Base-by-base conservation (phyloP, 2,329 filamentous ascomycete species). In the Cryphonectria radicalis region DNA sequence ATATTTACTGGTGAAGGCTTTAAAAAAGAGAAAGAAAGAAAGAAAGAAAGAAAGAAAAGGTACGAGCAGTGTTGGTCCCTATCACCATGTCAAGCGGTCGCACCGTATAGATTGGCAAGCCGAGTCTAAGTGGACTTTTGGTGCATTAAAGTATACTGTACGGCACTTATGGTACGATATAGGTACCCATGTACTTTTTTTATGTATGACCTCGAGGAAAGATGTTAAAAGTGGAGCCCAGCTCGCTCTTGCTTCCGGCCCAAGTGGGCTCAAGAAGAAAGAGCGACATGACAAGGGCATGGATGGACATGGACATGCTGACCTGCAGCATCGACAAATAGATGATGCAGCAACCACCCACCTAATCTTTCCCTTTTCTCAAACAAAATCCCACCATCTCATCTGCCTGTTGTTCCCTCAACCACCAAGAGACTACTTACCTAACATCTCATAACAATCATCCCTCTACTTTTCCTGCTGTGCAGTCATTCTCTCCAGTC, bases 311-410 rank as follows among this genome's bases (percentile, higher is more conserved):
- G 62, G 62, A 42, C 62, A 46, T n/a, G 42, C 37, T 50, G 35
- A 40, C 59, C 59, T 62, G 59, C 43, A 65, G 63, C 63, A 42
- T 42, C 28, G 43, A 65, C 63, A n/a, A 53, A 50, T 53, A 28
- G 19, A 65, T 35, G 63, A 46, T 22, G 63, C 63, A 32, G 42
- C 40, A 46, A 19, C 63, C 42, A n/a, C 43, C 42, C 14, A 40
- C 62, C 60, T 64, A 17, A 40, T 42, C 42, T 17, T 64, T 46
- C 22, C 43, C 37, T 25, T 17, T 64, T 64, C 42, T 37, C 25
- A 19, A 19, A 11, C 42, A 7, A 14, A 42, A 25, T 64, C 3
- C n/a, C 37, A 59, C 28, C 55, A 32, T 63, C 37, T 43, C 62
- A n/a, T 42, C 62, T 35, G 7, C 37, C 35, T 25, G 22, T 22